Evolutionary conservation across 2,329 filamentous ascomycete species (phyloP), one percentile per base, ranked within the genome.

Genomic region (Fusarium begoniae): DNA sequence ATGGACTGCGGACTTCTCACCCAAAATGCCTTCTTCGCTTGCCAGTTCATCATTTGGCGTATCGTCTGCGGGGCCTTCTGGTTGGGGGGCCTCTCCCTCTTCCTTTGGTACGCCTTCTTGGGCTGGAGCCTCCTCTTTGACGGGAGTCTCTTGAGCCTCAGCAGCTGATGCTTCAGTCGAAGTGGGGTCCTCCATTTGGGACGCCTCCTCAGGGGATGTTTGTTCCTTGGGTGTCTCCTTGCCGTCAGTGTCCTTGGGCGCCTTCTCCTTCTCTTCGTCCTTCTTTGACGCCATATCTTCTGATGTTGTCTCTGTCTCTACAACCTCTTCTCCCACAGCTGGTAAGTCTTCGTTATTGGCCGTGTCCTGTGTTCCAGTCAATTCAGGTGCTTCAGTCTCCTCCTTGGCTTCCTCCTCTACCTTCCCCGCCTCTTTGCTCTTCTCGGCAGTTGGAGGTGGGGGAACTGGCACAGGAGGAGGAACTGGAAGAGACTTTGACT

Each of bases 391-490:
- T 26, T 72, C 63, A 35, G 65, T 51, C 66, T 77, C 74, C 22
- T 44, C 54, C 50, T 77, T 67, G 13, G 51, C 38, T 51, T 74
- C 74, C 37, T 67, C 65, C 35, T 74, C 63, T 64, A 53, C 65
- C 56, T 75, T 70, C 60, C 66, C 64, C 44, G 66, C 57, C 63
- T 77, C 74, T 53, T 72, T 72, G 54, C 38, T 60, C 24, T 69
- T 63, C 48, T 72, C 64, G 20, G 50, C 50, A 62, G 61, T 26
- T 35, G 69, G 48, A 53, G 59, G 50, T 51, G 57, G 30, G 37
- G 41, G 43, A 55, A 61, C 40, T 61, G 63, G 63, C 58, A 56
- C 20, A 54, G 51, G 45, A 59, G 56, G 44, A 57, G 59, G 22
- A 57, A 28, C 24, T 37, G 66, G 30, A 26, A 47, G 43, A 51